Conservation (phyloP, 2,329 filamentous ascomycete species). For the Colletotrichum simmondsii region DNA sequence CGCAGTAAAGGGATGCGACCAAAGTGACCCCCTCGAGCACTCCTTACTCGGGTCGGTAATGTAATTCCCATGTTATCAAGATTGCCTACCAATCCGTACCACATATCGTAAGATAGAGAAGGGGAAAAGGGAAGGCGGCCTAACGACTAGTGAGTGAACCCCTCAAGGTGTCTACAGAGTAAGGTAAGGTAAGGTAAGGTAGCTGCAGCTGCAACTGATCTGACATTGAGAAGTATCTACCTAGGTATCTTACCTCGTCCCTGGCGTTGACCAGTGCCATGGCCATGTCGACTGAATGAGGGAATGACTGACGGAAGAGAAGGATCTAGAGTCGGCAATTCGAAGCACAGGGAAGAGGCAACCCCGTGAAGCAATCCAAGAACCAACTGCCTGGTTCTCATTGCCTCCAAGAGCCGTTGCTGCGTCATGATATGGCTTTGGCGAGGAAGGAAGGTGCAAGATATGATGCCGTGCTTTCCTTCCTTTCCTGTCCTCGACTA, state of each 20-base stretch:
- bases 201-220: not conserved
- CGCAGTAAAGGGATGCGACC: not conserved
- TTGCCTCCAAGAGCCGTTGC: not conserved
- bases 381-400: not conserved
- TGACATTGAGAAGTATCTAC: too few species aligned
- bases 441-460: slow-evolving; percentile 1
- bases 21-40: not conserved
- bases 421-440: not conserved
- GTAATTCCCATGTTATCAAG: slow-evolving; percentile 18
- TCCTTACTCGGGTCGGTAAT: slow-evolving; percentile 10
- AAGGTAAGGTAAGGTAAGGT: too few species aligned
- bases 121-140: not conserved
- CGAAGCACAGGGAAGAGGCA: not conserved
- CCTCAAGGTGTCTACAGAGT: not conserved
- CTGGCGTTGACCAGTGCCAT: not conserved
- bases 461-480: not conserved
- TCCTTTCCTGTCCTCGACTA: not conserved
- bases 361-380: not conserved
- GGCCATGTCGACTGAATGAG: not conserved
- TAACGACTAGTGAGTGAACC: not conserved
- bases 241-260: not conserved
- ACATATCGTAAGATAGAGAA: not conserved
- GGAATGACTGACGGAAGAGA: not conserved
- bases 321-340: not conserved
- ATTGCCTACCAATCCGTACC: not conserved